Conservation (phyloP, 176 grass and related monocot species). For the Zoysia pacifica region DNA sequence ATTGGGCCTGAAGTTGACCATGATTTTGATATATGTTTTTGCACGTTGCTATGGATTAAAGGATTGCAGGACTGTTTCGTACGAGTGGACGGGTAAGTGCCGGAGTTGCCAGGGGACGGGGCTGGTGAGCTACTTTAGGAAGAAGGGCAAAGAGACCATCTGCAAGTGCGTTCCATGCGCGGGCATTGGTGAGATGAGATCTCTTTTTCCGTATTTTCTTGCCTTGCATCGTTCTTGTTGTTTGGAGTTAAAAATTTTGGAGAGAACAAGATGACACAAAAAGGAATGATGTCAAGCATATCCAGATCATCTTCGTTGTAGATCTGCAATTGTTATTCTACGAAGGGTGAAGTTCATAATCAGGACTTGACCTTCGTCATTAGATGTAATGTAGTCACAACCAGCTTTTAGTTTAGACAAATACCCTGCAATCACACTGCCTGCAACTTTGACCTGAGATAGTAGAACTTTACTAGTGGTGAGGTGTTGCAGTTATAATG, state of each 20-base stretch:
- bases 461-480: background rate
- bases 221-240: background rate
- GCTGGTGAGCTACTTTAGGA: conserved; percentile 86
- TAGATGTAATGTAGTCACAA: background rate
- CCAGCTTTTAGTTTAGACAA: conserved; percentile 17
- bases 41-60: conserved; percentile 31
- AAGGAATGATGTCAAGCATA: background rate
- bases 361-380: background rate
- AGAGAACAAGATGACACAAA: background rate
- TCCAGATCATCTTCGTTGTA: background rate
- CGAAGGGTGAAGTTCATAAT: background rate
- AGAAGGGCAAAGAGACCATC: conserved; percentile 88
- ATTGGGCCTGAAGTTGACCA: background rate
- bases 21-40: conserved; percentile 22
- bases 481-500: background rate
- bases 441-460: background rate
- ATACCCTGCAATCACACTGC: background rate
- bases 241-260: background rate
- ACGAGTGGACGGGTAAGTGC: conserved; percentile 97
- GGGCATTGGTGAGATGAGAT: conserved; percentile 68
- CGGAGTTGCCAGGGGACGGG: conserved; percentile 94
- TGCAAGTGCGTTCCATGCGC: conserved; percentile 93
- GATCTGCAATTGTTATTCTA: background rate
- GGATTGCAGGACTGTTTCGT: conserved; percentile 82
- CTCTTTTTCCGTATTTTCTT: conserved; percentile 7